Evolutionary conservation across 768 basidiomycete genomes (phyloP).

Genomic region (Neoboletus subvelutipes): DNA sequence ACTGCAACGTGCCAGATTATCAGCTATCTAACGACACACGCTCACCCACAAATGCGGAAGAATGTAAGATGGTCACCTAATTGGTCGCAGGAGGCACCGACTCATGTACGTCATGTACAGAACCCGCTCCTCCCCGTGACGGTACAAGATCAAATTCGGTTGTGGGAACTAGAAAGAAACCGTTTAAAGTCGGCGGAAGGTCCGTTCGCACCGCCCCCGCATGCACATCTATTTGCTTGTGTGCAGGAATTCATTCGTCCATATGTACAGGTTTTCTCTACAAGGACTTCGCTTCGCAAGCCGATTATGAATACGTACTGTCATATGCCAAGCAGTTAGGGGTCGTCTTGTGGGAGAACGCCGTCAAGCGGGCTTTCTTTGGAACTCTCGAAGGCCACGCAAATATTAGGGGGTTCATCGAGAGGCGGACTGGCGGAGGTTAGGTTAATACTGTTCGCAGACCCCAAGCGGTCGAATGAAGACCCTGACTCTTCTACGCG

Average conservation of each 20-base stretch:
- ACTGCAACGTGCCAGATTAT: constrained; percentile 67
- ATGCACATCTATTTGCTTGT: constrained; percentile 13
- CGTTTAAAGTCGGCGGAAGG: constrained; percentile 87
- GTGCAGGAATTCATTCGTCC: constrained; percentile 2
- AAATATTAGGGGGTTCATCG: constrained; percentile 78
- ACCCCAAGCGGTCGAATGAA: neutral
- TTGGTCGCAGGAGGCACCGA: constrained; percentile 1
- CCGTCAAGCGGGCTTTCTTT: constrained; percentile 76
- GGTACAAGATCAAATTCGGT: constrained; percentile 94
- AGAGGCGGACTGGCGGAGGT: constrained; percentile 54
- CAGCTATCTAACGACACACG: constrained; percentile 89
- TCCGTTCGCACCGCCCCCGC: constrained; percentile 33
- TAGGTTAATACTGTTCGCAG: constrained; percentile 7
- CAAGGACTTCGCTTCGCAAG: constrained; percentile 80
- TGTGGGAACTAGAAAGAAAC: constrained; percentile 97
- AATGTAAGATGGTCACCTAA: constrained; percentile 53
- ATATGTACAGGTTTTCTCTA: constrained; percentile 75
- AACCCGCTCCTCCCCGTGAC: constrained; percentile 94
- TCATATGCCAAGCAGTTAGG: constrained; percentile 82
- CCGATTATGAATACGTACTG: constrained; percentile 84
- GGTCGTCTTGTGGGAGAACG: constrained; percentile 82
- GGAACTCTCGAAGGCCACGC: constrained; percentile 74
- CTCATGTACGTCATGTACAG: constrained; percentile 40
- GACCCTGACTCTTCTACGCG: constrained; percentile 2
- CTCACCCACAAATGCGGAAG: constrained; percentile 97